These are phyloP conservation scores for Kazachstania sp. DNA, from an alignment of 1,139 yeast species.

Conservation along the genomic window DNA sequence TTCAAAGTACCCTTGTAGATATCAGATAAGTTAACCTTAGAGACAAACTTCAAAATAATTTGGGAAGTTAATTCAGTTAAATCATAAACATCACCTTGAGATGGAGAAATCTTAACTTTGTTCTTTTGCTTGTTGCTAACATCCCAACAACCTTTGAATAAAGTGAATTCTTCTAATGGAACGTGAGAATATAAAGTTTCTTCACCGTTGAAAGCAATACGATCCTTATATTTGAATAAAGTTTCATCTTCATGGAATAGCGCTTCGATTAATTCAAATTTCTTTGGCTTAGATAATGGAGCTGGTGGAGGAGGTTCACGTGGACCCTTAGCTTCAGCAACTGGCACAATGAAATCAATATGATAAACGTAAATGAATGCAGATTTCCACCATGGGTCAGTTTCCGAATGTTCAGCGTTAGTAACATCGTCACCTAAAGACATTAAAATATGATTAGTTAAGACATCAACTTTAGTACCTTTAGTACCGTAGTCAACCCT, in stretches of 20 bases:
- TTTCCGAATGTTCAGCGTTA: constrained; percentile 1
- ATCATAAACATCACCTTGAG: not conserved
- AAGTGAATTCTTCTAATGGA: constrained; percentile 19
- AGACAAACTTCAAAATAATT: constrained; percentile 12
- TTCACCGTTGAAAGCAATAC: constrained; percentile 20
- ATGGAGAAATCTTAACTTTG: constrained; percentile 2
- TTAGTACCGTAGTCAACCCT: constrained; percentile 18
- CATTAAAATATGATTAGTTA: constrained; percentile 12
- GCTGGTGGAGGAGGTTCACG: constrained; percentile 9
- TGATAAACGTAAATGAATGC: constrained; percentile 15
- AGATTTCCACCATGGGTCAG: constrained; percentile 17
- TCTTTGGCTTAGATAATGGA: constrained; percentile 15
- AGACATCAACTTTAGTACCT: constrained; percentile 17
- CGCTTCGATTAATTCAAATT: constrained; percentile 14
- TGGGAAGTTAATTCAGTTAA: constrained; percentile 12
- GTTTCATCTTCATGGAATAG: constrained; percentile 15
- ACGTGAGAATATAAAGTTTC: constrained; percentile 17
- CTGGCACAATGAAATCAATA: constrained; percentile 10
- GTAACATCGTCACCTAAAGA: constrained; percentile 13
- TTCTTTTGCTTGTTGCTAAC: constrained; percentile 14
- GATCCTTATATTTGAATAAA: constrained; percentile 13
- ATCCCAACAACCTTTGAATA: constrained; percentile 20
- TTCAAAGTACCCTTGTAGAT: constrained; percentile 15
- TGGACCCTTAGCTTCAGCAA: not conserved
- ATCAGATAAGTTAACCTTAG: constrained; percentile 14